Conservation (phyloP, 75 land plant genomes). For the Cupressus sempervirens region DNA sequence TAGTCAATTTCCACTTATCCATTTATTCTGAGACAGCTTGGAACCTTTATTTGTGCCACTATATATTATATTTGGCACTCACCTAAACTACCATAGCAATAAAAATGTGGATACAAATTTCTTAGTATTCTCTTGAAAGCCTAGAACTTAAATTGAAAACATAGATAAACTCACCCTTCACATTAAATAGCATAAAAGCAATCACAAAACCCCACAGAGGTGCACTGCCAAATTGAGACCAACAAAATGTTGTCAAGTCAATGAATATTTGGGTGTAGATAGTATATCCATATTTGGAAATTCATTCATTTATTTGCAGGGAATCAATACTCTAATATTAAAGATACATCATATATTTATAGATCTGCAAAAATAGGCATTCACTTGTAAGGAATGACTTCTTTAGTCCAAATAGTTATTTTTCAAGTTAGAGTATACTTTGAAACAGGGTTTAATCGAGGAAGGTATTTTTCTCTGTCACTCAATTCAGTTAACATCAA, state of each 20-base stretch:
- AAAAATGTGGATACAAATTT: neutral
- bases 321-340: neutral
- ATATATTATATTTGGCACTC: neutral
- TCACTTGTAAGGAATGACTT: neutral
- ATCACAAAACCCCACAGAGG: slow-evolving; percentile 89
- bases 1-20: neutral
- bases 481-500: neutral
- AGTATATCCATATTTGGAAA: neutral
- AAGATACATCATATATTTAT: neutral
- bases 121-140: neutral
- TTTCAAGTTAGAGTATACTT: neutral
- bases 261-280: neutral
- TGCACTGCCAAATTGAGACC: slow-evolving; percentile 51
- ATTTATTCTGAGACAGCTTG: neutral
- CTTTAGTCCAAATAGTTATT: neutral
- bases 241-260: slow-evolving; percentile 2
- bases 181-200: slow-evolving; percentile 76
- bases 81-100: neutral
- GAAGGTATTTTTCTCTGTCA: neutral
- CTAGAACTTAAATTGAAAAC: neutral
- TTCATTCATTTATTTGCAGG: neutral
- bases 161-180: slow-evolving; percentile 47
- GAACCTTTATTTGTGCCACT: neutral
- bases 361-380: neutral
- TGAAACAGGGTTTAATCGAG: neutral